Conservation (phyloP, 2,329 filamentous ascomycete species). For the Blastomyces silverae region DNA sequence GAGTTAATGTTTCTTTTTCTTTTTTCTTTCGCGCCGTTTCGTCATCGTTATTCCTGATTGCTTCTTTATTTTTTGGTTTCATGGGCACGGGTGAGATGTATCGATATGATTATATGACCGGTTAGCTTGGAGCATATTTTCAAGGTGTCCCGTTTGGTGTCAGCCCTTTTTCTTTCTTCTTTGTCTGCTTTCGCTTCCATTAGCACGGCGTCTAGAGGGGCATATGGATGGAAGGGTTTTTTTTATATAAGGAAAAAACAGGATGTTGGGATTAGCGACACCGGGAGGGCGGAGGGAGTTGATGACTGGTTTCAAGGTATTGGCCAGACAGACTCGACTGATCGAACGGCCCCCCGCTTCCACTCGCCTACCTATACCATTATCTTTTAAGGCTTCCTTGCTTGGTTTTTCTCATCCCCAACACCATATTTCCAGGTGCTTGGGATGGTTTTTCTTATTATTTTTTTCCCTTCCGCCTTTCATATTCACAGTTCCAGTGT, state of each 20-base stretch:
- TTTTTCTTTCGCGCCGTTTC: background rate
- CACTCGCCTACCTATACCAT: background rate
- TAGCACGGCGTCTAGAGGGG: slow-evolving; percentile 10
- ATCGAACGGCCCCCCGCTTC: background rate
- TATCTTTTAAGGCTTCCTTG: background rate
- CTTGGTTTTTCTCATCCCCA: background rate
- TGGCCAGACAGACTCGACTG: background rate
- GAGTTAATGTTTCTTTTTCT: background rate
- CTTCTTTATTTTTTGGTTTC: background rate
- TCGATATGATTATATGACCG: slow-evolving; percentile 14
- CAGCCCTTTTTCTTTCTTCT: background rate
- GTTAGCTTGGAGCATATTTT: slow-evolving; percentile 11
- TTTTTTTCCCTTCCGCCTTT: background rate
- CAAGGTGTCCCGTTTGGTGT: slow-evolving; percentile 8
- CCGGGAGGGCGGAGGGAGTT: background rate
- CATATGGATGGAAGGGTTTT: slow-evolving; percentile 7
- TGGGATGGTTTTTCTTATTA: slow-evolving; percentile 1
- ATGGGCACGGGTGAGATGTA: background rate
- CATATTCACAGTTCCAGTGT: background rate
- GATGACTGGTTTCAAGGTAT: background rate
- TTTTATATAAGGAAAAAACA: slow-evolving; percentile 7
- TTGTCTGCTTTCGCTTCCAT: background rate
- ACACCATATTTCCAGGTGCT: background rate
- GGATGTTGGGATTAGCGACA: slow-evolving; percentile 12
- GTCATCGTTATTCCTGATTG: background rate